Percentiles rank a stretch among this genome's conserved stretches.
Evolutionary conservation across 441 rosid species (phyloP).

Genomic region (Erodium texanum): DNA sequence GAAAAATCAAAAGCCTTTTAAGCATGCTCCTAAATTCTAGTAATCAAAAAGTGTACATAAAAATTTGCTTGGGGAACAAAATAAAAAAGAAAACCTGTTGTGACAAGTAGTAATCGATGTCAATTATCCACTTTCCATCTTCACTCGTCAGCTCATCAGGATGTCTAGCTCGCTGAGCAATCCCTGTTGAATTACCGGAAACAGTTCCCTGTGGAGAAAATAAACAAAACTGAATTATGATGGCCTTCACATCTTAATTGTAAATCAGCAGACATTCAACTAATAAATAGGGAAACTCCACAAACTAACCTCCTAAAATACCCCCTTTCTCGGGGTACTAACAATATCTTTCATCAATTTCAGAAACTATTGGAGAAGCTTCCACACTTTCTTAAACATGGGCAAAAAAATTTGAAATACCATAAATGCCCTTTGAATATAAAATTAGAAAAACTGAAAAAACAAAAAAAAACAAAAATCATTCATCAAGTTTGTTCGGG

Average conservation of each 20-base stretch:
- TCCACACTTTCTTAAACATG: too few relatives aligned
- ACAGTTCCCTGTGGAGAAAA: slow-evolving; percentile 44
- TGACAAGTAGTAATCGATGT: slow-evolving; percentile 85
- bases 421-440: too few relatives aligned
- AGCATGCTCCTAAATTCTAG: neutral
- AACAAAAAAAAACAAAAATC: too few relatives aligned
- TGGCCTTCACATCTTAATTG: neutral
- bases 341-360: too few relatives aligned
- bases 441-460: too few relatives aligned
- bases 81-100: slow-evolving; percentile 36
- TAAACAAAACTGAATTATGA: slow-evolving; percentile 16
- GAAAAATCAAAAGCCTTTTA: neutral
- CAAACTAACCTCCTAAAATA: too few relatives aligned
- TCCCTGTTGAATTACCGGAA: slow-evolving; percentile 52
- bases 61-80: neutral
- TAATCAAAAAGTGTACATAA: neutral
- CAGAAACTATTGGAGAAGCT: too few relatives aligned
- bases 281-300: too few relatives aligned
- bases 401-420: too few relatives aligned
- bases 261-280: slow-evolving; percentile 1
- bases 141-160: slow-evolving; percentile 84
- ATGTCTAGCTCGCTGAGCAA: slow-evolving; percentile 93
- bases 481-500: too few relatives aligned
- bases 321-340: too few relatives aligned
- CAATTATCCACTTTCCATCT: slow-evolving; percentile 82